A percentile compares a stretch with the other conserved stretches of the same genome.
Conservation (phyloP, 768 basidiomycete species). For the Zangia roseola region DNA sequence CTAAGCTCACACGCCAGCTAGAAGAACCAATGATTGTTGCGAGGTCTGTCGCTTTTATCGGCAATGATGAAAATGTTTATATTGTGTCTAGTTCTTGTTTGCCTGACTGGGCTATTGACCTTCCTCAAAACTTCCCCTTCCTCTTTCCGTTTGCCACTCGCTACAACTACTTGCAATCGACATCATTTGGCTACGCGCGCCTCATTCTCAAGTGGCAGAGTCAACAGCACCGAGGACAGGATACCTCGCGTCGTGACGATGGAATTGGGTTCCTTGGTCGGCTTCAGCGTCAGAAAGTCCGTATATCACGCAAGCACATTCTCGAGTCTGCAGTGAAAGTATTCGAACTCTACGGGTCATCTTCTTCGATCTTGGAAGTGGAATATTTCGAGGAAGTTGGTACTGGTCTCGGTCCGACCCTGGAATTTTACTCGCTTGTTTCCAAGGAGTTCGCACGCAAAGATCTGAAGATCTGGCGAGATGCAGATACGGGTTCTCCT, state of each 20-base stretch:
- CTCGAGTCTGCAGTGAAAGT: conserved; percentile 96
- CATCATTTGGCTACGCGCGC: conserved; percentile 95
- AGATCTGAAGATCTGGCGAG: conserved; percentile 89
- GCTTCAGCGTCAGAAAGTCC: conserved; percentile 92
- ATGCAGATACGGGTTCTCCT: conserved; percentile 62
- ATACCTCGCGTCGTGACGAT: conserved; percentile 81
- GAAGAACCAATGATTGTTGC: conserved; percentile 99
- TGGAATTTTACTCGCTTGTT: conserved; percentile 98
- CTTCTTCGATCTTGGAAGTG: conserved; percentile 91
- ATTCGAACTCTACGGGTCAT: conserved; percentile 94
- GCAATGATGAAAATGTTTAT: neutral
- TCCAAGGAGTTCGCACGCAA: conserved; percentile 92
- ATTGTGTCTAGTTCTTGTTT: conserved; percentile 71
- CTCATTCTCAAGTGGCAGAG: conserved; percentile 95
- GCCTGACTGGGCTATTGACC: conserved; percentile 95
- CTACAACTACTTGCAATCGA: conserved; percentile 95
- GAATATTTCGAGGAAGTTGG: conserved; percentile 99
- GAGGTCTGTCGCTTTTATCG: conserved; percentile 53
- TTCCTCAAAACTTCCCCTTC: conserved; percentile 97
- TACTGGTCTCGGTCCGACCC: conserved; percentile 93
- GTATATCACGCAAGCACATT: conserved; percentile 92
- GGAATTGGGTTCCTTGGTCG: conserved; percentile 91
- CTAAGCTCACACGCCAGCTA: conserved; percentile 94
- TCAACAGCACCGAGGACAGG: conserved; percentile 77
- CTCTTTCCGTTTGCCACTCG: conserved; percentile 98